A percentile compares a stretch with the other conserved stretches of the same genome.
Conservation (phyloP, 164 flowering plant genomes). For the Chimonanthus salicifolius region DNA sequence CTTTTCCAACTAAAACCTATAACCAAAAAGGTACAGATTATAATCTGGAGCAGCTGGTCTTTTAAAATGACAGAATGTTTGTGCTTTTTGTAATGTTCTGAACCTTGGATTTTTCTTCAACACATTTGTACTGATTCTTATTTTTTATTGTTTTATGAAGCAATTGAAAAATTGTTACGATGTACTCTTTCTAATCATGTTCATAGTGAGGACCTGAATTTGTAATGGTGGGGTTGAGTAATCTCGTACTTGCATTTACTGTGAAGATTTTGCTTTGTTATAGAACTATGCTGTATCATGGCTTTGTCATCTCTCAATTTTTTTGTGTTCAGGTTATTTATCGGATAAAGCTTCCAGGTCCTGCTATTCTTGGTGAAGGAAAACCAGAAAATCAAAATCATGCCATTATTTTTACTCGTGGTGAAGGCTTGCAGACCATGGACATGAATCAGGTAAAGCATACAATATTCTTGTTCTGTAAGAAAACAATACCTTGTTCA, state of each 20-base stretch:
- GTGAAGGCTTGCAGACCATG: slow-evolving; percentile 95
- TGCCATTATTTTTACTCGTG: slow-evolving; percentile 96
- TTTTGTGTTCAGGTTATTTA: slow-evolving; percentile 58
- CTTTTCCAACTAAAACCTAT: no score
- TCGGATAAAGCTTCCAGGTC: slow-evolving; percentile 89
- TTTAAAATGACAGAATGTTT: no score
- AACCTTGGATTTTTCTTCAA: no score
- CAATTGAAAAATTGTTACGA: background rate
- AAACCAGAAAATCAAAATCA: slow-evolving; percentile 99
- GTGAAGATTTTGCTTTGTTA: background rate
- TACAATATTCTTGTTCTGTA: background rate
- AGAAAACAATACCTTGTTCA: background rate
- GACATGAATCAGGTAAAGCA: slow-evolving; percentile 93
- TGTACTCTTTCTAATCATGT: background rate
- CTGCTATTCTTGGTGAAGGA: slow-evolving; percentile 93
- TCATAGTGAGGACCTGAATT: background rate
- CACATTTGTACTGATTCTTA: no score
- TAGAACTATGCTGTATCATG: background rate
- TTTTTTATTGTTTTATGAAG: no score
- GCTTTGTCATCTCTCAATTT: background rate
- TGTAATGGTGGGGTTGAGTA: background rate
- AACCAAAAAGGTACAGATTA: no score
- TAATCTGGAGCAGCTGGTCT: no score
- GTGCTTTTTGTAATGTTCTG: no score
- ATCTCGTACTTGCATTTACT: background rate